These are phyloP conservation scores for Lablab purpureus DNA, from an alignment of 306 rosid species.

Conservation along the genomic window DNA sequence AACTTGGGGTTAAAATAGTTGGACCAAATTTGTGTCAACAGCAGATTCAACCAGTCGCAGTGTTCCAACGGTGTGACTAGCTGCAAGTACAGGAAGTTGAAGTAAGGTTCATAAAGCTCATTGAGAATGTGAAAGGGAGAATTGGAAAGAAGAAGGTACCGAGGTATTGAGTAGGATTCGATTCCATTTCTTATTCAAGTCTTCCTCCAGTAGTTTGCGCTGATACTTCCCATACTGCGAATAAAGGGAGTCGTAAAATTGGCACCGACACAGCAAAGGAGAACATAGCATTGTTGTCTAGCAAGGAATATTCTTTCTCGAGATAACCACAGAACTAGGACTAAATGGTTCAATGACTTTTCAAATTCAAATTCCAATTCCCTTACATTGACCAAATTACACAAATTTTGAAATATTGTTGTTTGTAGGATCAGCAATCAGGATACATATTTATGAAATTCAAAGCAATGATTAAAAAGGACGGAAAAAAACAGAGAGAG, in stretches of 20 bases:
- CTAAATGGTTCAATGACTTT: constrained; percentile 1
- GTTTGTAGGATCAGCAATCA: background rate
- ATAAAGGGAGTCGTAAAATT: background rate
- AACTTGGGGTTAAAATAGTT: constrained; percentile 71
- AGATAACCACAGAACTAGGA: constrained; percentile 15
- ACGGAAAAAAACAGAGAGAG: background rate
- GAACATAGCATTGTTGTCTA: background rate
- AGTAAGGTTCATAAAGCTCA: constrained; percentile 36
- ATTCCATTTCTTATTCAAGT: constrained; percentile 84
- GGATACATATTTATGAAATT: background rate
- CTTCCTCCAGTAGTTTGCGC: constrained; percentile 70
- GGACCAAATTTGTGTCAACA: constrained; percentile 79
- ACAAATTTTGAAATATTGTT: background rate
- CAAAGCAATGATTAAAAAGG: background rate
- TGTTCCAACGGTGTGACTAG: constrained; percentile 86
- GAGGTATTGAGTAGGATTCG: constrained; percentile 68
- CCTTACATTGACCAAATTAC: background rate
- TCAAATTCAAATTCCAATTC: constrained; percentile 3
- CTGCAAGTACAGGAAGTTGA: constrained; percentile 52
- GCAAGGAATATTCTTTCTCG: constrained; percentile 11
- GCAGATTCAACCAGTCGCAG: constrained; percentile 86
- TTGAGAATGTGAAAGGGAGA: constrained; percentile 25
- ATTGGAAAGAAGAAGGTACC: constrained; percentile 55
- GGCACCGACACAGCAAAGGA: constrained; percentile 13
- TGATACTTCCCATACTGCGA: constrained; percentile 80